Evolutionary conservation across 2,329 filamentous ascomycete species (phyloP).

Genomic region (Paramyrothecium sp.): DNA sequence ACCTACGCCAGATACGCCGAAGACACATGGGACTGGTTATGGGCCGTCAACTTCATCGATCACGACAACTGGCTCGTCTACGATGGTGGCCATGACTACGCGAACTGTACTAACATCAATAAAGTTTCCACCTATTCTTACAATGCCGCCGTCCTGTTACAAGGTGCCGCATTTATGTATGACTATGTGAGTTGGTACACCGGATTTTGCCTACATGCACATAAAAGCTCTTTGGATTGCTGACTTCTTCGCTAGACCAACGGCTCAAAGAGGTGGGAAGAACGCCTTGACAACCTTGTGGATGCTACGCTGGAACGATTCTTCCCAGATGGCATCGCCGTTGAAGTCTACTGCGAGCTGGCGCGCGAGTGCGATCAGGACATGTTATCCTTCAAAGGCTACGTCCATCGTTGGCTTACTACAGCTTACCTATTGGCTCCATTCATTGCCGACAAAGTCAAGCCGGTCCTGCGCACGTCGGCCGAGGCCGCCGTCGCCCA

Average conservation of each 20-base stretch:
- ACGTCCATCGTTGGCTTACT: slow-evolving; percentile 64
- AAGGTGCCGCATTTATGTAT: slow-evolving; percentile 68
- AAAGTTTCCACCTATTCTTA: slow-evolving; percentile 64
- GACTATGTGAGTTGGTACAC: slow-evolving; percentile 47
- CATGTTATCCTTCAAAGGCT: slow-evolving; percentile 72
- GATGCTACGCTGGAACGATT: slow-evolving; percentile 47
- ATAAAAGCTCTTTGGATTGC: neutral
- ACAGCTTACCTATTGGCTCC: slow-evolving; percentile 62
- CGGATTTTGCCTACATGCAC: too few relatives aligned
- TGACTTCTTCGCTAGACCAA: slow-evolving; percentile 40
- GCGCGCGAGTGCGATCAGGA: slow-evolving; percentile 63
- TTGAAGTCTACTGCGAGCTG: slow-evolving; percentile 65
- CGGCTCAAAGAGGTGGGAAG: slow-evolving; percentile 52
- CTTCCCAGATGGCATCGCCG: slow-evolving; percentile 58
- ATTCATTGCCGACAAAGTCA: slow-evolving; percentile 51
- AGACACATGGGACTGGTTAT: slow-evolving; percentile 62
- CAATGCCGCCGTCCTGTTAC: slow-evolving; percentile 60
- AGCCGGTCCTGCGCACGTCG: slow-evolving; percentile 56
- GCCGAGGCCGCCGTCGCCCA: slow-evolving; percentile 58
- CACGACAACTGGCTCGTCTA: slow-evolving; percentile 59
- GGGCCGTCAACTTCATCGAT: slow-evolving; percentile 55
- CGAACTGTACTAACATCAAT: slow-evolving; percentile 61
- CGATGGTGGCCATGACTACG: slow-evolving; percentile 58
- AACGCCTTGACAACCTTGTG: slow-evolving; percentile 54
- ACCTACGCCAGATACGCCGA: slow-evolving; percentile 64